phyloP scores from a whole-genome alignment of 2,329 filamentous ascomycete genomes.

The Elsinoe australis region DNA sequence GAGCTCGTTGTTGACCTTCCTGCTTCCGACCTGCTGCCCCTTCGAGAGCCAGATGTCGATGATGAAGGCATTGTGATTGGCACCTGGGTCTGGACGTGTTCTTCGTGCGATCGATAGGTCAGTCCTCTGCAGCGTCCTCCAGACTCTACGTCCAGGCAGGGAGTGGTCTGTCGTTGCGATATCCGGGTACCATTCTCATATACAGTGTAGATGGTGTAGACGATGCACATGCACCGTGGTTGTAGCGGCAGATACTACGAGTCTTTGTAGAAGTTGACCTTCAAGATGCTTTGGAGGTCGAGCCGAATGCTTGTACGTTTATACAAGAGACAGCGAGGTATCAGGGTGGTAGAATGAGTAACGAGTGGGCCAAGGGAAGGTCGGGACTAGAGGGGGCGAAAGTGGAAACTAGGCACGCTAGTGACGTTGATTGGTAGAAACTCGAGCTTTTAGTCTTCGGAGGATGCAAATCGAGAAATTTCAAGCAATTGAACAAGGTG shows the following conservation, averaged over 20 bases:
- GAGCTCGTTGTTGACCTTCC: constrained; percentile 7
- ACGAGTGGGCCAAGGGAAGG: constrained; percentile 1
- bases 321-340: not conserved
- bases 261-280: not conserved
- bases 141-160: not conserved
- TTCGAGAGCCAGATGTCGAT: constrained; percentile 3
- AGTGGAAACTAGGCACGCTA: constrained; percentile 1
- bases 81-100: constrained; percentile 3
- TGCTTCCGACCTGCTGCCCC: constrained; percentile 9
- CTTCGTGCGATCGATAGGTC: not conserved
- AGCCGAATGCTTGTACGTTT: not conserved
- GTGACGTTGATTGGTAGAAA: constrained; percentile 10
- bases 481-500: not conserved
- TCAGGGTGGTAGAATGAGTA: constrained; percentile 10
- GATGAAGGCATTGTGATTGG: constrained; percentile 5
- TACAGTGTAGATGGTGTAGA: not conserved
- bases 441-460: not conserved
- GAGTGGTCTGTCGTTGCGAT: not conserved
- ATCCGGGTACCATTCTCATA: constrained; percentile 12
- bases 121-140: constrained; percentile 7
- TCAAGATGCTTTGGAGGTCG: not conserved
- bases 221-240: constrained; percentile 6
- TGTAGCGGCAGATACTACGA: not conserved
- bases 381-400: constrained; percentile 12
- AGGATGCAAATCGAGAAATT: not conserved